A percentile compares a stretch with the other conserved stretches of the same genome.
Evolutionary conservation across 768 basidiomycete species (phyloP).

Genomic region (Candolleomyces aberdarensis): DNA sequence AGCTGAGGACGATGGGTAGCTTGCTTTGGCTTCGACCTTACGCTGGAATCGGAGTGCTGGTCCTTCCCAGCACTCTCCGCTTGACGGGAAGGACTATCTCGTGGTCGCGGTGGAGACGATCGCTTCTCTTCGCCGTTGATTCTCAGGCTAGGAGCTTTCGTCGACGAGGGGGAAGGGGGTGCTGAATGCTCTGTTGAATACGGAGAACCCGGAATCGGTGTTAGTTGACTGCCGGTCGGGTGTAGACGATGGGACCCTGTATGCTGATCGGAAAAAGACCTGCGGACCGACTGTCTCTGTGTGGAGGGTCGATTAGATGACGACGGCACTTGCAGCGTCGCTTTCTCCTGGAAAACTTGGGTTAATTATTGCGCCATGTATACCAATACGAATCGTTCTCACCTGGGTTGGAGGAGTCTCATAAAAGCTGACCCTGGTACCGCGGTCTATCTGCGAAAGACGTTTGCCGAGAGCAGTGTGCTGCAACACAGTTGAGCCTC

Average conservation of each 20-base stretch:
- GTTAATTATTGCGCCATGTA: no score
- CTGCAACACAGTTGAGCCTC: conserved; percentile 4
- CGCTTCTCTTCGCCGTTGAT: conserved; percentile 18
- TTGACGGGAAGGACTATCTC: conserved; percentile 29
- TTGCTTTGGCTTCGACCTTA: conserved; percentile 51
- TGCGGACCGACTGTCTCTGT: conserved; percentile 20
- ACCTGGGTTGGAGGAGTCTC: conserved; percentile 16
- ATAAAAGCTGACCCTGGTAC: not conserved
- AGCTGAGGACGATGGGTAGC: conserved; percentile 52
- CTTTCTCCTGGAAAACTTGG: not conserved
- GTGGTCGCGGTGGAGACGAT: conserved; percentile 17
- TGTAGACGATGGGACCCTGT: conserved; percentile 24
- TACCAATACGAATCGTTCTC: not conserved
- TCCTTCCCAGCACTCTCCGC: conserved; percentile 15
- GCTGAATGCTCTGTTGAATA: conserved; percentile 59
- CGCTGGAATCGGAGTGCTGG: conserved; percentile 31
- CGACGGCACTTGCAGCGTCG: conserved; percentile 3
- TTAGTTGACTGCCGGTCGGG: conserved; percentile 41
- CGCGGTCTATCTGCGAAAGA: conserved; percentile 4
- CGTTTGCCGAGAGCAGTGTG: conserved; percentile 14
- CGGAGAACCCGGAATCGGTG: conserved; percentile 70
- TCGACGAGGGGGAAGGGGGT: conserved; percentile 49
- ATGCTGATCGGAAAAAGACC: conserved; percentile 21
- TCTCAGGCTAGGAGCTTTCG: conserved; percentile 26
- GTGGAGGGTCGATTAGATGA: conserved; percentile 6